Conservation (phyloP, 1,284 basidiomycete species). For the Austroboletus niveus region DNA sequence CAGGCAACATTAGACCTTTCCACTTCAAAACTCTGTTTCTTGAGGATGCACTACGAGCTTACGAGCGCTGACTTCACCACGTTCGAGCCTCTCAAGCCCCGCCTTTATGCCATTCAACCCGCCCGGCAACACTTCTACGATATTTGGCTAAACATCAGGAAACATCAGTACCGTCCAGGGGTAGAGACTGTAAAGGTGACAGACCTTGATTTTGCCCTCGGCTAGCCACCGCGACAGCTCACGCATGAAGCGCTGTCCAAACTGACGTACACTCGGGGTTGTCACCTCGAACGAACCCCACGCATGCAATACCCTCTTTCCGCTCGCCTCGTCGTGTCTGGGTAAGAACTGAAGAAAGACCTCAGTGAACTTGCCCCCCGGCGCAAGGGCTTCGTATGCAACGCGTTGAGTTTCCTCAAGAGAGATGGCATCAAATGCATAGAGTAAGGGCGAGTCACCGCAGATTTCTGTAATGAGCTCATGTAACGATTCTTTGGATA, state of each 20-base stretch:
- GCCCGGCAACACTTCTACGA: not conserved
- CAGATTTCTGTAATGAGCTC: not conserved
- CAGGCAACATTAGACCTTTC: no score
- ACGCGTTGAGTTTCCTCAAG: slow-evolving; percentile 4
- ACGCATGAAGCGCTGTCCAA: slow-evolving; percentile 7
- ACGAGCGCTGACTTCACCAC: not conserved
- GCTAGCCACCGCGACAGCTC: slow-evolving; percentile 9
- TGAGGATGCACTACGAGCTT: not conserved
- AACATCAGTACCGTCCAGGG: not conserved
- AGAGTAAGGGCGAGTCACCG: not conserved
- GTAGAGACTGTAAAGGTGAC: not conserved
- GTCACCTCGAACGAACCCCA: slow-evolving; percentile 1
- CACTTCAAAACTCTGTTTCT: slow-evolving; percentile 2
- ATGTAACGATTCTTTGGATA: not conserved
- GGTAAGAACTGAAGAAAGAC: not conserved
- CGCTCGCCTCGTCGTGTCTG: not conserved
- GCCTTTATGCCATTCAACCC: not conserved
- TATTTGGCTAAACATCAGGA: not conserved
- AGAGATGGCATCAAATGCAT: slow-evolving; percentile 9
- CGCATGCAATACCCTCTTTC: slow-evolving; percentile 2
- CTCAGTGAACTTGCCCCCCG: slow-evolving; percentile 5
- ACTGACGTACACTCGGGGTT: not conserved
- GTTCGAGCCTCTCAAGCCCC: not conserved
- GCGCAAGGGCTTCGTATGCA: slow-evolving; percentile 10
- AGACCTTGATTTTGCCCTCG: slow-evolving; percentile 7